These are phyloP conservation scores for Backusella circina DNA, from an alignment of 192 early-diverging fungal species.

Conservation along the genomic window DNA sequence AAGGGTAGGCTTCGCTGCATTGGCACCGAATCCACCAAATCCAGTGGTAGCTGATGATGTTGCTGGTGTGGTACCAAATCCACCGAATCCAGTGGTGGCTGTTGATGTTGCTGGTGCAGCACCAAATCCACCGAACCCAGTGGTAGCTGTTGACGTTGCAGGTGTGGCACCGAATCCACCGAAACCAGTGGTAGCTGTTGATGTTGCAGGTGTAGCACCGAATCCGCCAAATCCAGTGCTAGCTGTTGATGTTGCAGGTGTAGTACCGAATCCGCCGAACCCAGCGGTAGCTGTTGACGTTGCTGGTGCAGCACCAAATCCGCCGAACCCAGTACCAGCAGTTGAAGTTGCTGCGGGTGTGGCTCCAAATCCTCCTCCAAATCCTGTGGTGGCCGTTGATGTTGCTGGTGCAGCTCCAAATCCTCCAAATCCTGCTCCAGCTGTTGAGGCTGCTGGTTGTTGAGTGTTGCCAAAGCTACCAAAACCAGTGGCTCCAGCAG, in stretches of 20 bases:
- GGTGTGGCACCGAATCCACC: neutral
- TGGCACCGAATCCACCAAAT: conserved; percentile 11
- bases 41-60: neutral
- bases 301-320: neutral
- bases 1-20: conserved; percentile 36
- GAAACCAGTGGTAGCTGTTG: neutral
- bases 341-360: neutral
- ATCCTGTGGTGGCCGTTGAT: neutral
- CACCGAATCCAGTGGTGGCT: conserved; percentile 15
- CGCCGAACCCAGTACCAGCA: neutral
- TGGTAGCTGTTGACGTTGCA: neutral
- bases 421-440: conserved; percentile 9
- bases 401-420: neutral
- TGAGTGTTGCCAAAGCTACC: neutral
- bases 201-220: neutral
- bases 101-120: conserved; percentile 20
- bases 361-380: neutral
- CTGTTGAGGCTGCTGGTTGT: neutral
- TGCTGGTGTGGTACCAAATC: neutral
- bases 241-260: neutral
- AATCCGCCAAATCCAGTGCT: neutral
- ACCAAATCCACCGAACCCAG: conserved; percentile 5
- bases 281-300: neutral
- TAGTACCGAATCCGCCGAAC: neutral
- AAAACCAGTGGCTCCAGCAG: neutral